A percentile compares a stretch with the other conserved stretches of the same genome.
Evolutionary conservation across 1,284 basidiomycete species (phyloP).

Genomic region (Fomitopsis betulina): DNA sequence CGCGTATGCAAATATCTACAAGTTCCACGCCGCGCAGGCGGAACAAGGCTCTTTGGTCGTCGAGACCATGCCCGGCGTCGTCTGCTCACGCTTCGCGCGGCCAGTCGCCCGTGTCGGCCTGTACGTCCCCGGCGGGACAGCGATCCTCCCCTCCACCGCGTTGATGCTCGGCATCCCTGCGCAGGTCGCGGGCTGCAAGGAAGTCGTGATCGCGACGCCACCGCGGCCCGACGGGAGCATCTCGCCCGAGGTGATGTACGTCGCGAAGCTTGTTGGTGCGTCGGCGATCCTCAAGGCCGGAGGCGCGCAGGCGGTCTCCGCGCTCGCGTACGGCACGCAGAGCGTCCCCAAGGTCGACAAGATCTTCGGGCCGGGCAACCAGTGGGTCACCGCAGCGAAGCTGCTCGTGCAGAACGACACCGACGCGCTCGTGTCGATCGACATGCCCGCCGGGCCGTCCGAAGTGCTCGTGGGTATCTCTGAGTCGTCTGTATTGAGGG

Average conservation of each 20-base stretch:
- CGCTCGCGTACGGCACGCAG: slow-evolving; percentile 94
- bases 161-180: slow-evolving; percentile 98
- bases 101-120: slow-evolving; percentile 94
- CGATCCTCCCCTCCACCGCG: slow-evolving; percentile 94
- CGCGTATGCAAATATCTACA: slow-evolving; percentile 90
- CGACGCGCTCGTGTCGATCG: slow-evolving; percentile 94
- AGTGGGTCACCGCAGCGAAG: slow-evolving; percentile 99
- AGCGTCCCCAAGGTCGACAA: slow-evolving; percentile 99
- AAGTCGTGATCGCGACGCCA: slow-evolving; percentile 93
- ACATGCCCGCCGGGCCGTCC: slow-evolving; percentile 98
- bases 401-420: slow-evolving; percentile 99
- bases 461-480: slow-evolving; percentile 81
- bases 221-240: slow-evolving; percentile 88
- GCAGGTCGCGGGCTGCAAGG: slow-evolving; percentile 93
- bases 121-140: slow-evolving; percentile 97
- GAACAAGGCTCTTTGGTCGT: slow-evolving; percentile 73
- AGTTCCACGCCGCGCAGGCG: slow-evolving; percentile 86
- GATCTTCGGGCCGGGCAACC: slow-evolving; percentile 98
- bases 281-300: slow-evolving; percentile 90
- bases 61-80: slow-evolving; percentile 97
- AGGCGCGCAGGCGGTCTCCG: slow-evolving; percentile 96
- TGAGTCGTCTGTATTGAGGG: neutral
- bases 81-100: slow-evolving; percentile 90
- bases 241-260: slow-evolving; percentile 94
- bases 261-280: slow-evolving; percentile 84